Base-by-base conservation (phyloP, 2,329 filamentous ascomycete genomes). In the Fulvia fulva region DNA sequence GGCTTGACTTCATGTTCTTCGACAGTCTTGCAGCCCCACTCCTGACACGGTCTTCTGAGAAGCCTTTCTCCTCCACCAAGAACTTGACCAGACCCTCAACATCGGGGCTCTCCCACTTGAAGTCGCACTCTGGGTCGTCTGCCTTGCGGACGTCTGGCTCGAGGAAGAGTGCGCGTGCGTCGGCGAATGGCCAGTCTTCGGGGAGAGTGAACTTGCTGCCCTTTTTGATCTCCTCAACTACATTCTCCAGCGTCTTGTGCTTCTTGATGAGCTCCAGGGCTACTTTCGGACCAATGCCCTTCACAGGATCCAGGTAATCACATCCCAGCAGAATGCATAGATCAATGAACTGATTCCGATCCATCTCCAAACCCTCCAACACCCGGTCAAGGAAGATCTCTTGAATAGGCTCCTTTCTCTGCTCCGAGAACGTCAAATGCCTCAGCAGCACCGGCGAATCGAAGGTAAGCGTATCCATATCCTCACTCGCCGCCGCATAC, bases 401-500 rank as follows among this genome's bases (percentile, higher is more conserved):
- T 69, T 95, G 92, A 66, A 99, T 97, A 0, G 94, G 94, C 73
- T 97, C 92, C 76, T 99, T 99, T 63, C 93, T 84, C 78, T 96
- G 91, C 79, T 99, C 94, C 71, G 91, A 95, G 74, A 97, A 97
- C 1, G 94, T 99, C 63, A 99, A 83, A 76, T 99, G 92, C 51
- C 94, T 84, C 63, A 99, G 78, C 49, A 99, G 78, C 59, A 99
- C 92, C 0, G 94, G 94, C 53, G 92, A 83, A 69, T 97, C 87
- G 75, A 99, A 99, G 70, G 93, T 97, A 56, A 99, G 79, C 0
- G 94, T 99, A 72, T 99, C 94, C 94, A 99, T 99, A 76, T 99
- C 94, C 77, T 99, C 94, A 64, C 90, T 96, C 2, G 94, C 94
- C 21, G 94, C 94, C 3, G 92, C 94, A 73, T 95, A 99, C 53